Evolutionary conservation across 768 basidiomycete species (phyloP).

Genomic region (Exidia glandulosa): DNA sequence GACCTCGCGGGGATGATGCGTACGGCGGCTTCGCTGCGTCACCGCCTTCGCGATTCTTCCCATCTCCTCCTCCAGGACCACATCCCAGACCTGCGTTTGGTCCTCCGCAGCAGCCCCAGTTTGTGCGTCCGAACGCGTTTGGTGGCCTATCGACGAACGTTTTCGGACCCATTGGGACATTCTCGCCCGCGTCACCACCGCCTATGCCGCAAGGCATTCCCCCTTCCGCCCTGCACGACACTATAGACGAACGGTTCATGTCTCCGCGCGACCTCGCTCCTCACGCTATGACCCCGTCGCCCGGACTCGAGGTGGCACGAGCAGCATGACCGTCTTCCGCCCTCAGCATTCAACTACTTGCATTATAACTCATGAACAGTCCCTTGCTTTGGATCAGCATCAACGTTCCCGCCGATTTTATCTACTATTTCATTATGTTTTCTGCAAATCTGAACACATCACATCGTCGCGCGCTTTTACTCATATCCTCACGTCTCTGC

Average conservation of each 20-base stretch:
- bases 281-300: background rate
- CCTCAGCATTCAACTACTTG: background rate
- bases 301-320: background rate
- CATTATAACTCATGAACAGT: background rate
- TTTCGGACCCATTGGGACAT: background rate
- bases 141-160: background rate
- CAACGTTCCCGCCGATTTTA: background rate
- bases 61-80: background rate
- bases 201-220: background rate
- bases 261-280: background rate
- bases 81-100: background rate
- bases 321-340: background rate
- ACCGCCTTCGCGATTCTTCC: background rate
- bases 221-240: background rate
- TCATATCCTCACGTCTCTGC: background rate
- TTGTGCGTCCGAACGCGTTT: background rate
- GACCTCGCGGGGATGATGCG: background rate
- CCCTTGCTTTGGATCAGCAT: background rate
- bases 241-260: background rate
- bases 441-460: background rate
- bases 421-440: background rate
- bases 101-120: background rate
- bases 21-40: background rate
- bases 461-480: background rate
- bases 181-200: background rate